phyloP scores from a whole-genome alignment of 1,139 yeast species.

The Saccharomyces pastorianus region DNA sequence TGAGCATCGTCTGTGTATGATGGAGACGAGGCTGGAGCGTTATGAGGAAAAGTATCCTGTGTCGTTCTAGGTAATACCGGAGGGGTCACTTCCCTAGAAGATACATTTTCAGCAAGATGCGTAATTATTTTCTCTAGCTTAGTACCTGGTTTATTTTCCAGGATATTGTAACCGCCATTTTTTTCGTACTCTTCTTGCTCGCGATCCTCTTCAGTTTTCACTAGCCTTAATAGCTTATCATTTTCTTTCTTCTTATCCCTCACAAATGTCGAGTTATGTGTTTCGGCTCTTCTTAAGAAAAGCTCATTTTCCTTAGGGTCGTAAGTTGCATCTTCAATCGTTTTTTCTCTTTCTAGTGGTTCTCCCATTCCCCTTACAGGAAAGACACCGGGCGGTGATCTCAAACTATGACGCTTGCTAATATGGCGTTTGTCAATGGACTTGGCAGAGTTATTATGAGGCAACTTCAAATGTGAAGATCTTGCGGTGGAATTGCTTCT shows the following conservation, averaged over 20 bases:
- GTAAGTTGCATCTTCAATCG: slow-evolving; percentile 41
- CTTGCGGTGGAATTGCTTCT: neutral
- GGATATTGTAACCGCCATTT: slow-evolving; percentile 30
- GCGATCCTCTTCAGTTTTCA: slow-evolving; percentile 15
- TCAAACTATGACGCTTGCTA: slow-evolving; percentile 10
- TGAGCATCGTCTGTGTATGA: slow-evolving; percentile 2
- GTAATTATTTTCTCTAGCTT: slow-evolving; percentile 30
- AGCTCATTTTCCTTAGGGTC: slow-evolving; percentile 1
- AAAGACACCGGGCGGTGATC: slow-evolving; percentile 69
- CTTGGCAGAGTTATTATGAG: slow-evolving; percentile 2
- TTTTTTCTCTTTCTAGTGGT: slow-evolving; percentile 46
- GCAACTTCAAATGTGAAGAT: slow-evolving; percentile 1
- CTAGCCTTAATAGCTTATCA: slow-evolving; percentile 2
- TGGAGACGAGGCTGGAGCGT: slow-evolving; percentile 5
- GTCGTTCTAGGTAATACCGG: slow-evolving; percentile 16
- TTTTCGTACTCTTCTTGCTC: slow-evolving; percentile 25
- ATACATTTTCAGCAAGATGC: neutral
- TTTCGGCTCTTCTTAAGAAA: neutral
- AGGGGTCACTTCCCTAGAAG: neutral
- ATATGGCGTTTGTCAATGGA: slow-evolving; percentile 3
- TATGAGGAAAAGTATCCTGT: slow-evolving; percentile 22
- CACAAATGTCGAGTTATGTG: neutral
- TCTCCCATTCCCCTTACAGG: slow-evolving; percentile 73
- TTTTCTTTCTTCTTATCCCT: slow-evolving; percentile 5
- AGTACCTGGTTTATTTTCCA: slow-evolving; percentile 32